These are phyloP conservation scores for Setaria viridis DNA, from an alignment of 202 grass and related monocot genomes.

Conservation along the genomic window DNA sequence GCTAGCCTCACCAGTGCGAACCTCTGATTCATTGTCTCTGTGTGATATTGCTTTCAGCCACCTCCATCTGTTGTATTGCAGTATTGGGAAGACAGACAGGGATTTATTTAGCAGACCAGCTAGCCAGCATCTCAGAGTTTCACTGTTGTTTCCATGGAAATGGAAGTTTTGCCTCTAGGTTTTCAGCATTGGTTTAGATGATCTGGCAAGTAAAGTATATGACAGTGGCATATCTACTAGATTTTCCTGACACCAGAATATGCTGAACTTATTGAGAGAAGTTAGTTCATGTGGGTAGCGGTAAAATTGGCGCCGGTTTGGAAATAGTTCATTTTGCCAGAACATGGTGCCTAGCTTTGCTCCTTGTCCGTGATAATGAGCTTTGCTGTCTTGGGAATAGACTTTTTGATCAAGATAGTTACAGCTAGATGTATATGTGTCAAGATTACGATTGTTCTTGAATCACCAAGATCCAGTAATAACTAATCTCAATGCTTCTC, in stretches of 20 bases:
- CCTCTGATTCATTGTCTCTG: background rate
- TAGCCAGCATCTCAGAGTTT: conserved; percentile 29
- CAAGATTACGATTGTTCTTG: conserved; percentile 37
- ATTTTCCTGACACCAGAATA: conserved; percentile 1
- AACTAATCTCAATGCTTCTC: conserved; percentile 24
- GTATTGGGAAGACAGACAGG: background rate
- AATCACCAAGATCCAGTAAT: conserved; percentile 44
- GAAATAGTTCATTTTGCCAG: conserved; percentile 18
- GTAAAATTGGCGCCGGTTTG: background rate
- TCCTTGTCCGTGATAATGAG: conserved; percentile 29
- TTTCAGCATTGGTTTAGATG: conserved; percentile 41
- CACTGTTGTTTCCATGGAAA: conserved; percentile 18
- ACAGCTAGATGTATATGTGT: conserved; percentile 29
- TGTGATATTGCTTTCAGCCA: conserved; percentile 20
- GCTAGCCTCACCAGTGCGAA: background rate
- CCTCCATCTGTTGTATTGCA: conserved; percentile 1
- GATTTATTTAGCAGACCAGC: conserved; percentile 35
- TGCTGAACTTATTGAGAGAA: conserved; percentile 28
- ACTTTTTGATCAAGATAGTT: conserved; percentile 42
- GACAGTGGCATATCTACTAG: background rate
- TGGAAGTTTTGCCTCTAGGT: conserved; percentile 29
- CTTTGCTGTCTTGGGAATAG: conserved; percentile 34
- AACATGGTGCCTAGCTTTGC: conserved; percentile 1
- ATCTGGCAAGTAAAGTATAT: conserved; percentile 20
- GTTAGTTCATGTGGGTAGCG: conserved; percentile 14